phyloP scores from a whole-genome alignment of 495 filamentous ascomycete genomes.

The Penicillium maclennaniae region DNA sequence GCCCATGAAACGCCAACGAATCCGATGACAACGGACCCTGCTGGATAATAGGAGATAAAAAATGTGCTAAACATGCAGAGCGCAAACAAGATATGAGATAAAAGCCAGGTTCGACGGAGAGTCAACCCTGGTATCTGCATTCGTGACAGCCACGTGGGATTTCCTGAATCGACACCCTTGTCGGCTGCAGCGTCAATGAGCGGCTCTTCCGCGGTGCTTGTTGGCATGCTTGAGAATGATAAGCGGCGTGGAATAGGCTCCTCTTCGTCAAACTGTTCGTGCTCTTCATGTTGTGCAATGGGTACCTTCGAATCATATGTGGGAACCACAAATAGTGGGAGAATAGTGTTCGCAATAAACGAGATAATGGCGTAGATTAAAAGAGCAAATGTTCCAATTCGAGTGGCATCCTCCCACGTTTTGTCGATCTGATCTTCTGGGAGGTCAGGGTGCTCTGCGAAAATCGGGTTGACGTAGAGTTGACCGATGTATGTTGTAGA shows the following conservation, averaged over 20 bases:
- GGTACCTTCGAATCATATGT: slow-evolving; percentile 48
- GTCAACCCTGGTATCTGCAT: slow-evolving; percentile 77
- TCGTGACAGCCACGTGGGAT: slow-evolving; percentile 42
- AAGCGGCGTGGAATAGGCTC: slow-evolving; percentile 21
- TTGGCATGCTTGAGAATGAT: slow-evolving; percentile 31
- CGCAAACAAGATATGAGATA: slow-evolving; percentile 76
- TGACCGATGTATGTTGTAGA: slow-evolving; percentile 88
- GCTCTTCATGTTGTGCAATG: neutral
- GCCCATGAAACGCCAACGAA: slow-evolving; percentile 86
- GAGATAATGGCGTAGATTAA: slow-evolving; percentile 83
- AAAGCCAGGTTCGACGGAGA: slow-evolving; percentile 78
- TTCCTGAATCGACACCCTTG: slow-evolving; percentile 8
- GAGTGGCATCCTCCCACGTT: slow-evolving; percentile 77
- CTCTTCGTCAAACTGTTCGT: slow-evolving; percentile 13
- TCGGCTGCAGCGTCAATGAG: slow-evolving; percentile 17
- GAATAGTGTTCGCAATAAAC: slow-evolving; percentile 70
- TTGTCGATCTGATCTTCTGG: slow-evolving; percentile 66
- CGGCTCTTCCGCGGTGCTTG: slow-evolving; percentile 27
- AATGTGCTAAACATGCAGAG: slow-evolving; percentile 76
- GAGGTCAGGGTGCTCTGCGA: slow-evolving; percentile 72
- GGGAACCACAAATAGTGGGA: slow-evolving; percentile 78
- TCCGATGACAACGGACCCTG: slow-evolving; percentile 69
- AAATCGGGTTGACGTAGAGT: slow-evolving; percentile 78
- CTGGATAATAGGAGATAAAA: slow-evolving; percentile 60
- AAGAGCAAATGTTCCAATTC: slow-evolving; percentile 77